phyloP scores from a whole-genome alignment of 768 basidiomycete species.

The Boletus insuetus region DNA sequence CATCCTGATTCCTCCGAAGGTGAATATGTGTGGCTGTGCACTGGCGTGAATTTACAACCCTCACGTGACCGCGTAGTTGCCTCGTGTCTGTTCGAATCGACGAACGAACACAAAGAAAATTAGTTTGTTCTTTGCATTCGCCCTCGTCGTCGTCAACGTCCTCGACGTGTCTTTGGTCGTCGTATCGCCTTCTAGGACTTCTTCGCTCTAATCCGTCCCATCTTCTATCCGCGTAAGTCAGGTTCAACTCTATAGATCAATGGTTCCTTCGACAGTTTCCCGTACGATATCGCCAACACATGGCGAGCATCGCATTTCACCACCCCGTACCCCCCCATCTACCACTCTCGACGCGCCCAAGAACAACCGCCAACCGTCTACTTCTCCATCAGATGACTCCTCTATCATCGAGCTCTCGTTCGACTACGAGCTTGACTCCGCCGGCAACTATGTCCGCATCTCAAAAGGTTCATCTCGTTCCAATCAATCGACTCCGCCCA shows the following conservation, averaged over 20 bases:
- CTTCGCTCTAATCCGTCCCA: neutral
- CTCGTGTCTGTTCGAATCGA: conserved; percentile 34
- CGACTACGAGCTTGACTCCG: conserved; percentile 44
- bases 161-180: conserved; percentile 18
- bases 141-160: conserved; percentile 16
- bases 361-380: conserved; percentile 31
- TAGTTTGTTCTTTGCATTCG: conserved; percentile 10
- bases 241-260: conserved; percentile 10
- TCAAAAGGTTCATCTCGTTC: conserved; percentile 43
- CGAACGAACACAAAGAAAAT: conserved; percentile 27
- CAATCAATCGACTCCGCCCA: conserved; percentile 39
- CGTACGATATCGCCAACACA: conserved; percentile 28
- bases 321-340: conserved; percentile 30
- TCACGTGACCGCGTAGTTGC: conserved; percentile 35
- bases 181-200: neutral
- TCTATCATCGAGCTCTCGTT: conserved; percentile 48
- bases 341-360: conserved; percentile 31
- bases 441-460: conserved; percentile 44
- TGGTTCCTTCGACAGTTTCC: conserved; percentile 21
- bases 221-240: conserved; percentile 10
- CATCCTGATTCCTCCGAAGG: too few species aligned
- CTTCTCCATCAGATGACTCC: conserved; percentile 44
- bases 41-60: conserved; percentile 17
- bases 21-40: neutral
- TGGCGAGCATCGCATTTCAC: conserved; percentile 31